Base-by-base conservation (phyloP, 148 eudicot genomes). In the Camellia sinensis region DNA sequence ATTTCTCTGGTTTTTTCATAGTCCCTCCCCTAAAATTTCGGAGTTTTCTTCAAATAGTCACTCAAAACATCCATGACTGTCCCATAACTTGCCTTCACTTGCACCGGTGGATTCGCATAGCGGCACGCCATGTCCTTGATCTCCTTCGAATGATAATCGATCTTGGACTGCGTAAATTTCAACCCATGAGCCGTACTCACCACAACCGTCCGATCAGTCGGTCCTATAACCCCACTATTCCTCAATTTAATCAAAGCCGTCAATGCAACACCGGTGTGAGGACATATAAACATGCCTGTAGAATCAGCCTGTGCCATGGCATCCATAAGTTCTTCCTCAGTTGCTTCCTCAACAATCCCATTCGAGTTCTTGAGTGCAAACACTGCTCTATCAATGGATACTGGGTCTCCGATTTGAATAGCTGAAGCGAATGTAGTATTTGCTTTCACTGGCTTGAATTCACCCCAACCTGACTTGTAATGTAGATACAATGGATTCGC, bases 291-390 rank as follows among this genome's bases (percentile, higher is more conserved):
- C 98, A 94, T 94, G 69, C 98, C 98, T 0, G 98, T 92, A 0
- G 97, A 94, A 77, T 94, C 98, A 1, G 98, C 98, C 44, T 91
- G 92, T n/a, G 97, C 98, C 97, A 90, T 22, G 29, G 29, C 29
- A 22, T 22, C 29, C 29, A 22, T 22, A 22, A 22, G 29, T 22
- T 22, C 29, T 92, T 92, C 98, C 87, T 94, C 98, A 0, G 95
- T 94, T 0, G 98, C 98, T 67, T 94, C 98, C 87, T 94, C 98
- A 3, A 94, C 97, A 78, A 94, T 94, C 15, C 98, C 98, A 72
- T 92, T 80, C 0, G 82, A 91, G 2, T 89, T 89, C 81, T 90
- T 69, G 81, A 94, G 80, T 0, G 98, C 95, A 65, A 80, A 90
- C 11, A 94, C 97, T 6, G 98, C 98, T 76, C 97, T 86, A 18